A percentile compares a stretch with the other conserved stretches of the same genome.
phyloP scores from a whole-genome alignment of 768 basidiomycete species.

The Amanita pallidorosea region DNA sequence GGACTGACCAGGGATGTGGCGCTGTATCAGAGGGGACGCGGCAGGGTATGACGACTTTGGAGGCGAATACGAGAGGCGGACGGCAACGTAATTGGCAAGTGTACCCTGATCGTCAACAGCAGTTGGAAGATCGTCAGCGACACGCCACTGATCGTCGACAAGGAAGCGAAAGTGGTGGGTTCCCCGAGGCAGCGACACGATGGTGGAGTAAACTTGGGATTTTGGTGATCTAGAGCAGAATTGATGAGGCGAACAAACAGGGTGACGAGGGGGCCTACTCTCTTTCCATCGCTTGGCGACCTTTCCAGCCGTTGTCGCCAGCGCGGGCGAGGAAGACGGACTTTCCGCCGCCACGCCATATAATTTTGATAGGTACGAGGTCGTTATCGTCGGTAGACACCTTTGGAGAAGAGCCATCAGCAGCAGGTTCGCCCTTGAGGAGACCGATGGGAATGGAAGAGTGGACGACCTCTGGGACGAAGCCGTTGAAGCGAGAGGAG shows the following conservation, averaged over 20 bases:
- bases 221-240: constrained; percentile 16
- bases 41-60: constrained; percentile 14
- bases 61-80: constrained; percentile 26
- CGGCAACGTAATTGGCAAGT: constrained; percentile 88
- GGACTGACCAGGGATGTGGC: constrained; percentile 23
- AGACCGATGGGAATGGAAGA: constrained; percentile 54
- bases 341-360: constrained; percentile 57
- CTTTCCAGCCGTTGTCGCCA: constrained; percentile 70
- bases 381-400: constrained; percentile 13
- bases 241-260: constrained; percentile 9
- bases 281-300: constrained; percentile 50
- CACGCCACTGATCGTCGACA: constrained; percentile 82
- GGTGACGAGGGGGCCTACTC: constrained; percentile 34
- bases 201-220: constrained; percentile 22
- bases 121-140: constrained; percentile 64
- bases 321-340: constrained; percentile 60
- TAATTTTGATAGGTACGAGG: constrained; percentile 38
- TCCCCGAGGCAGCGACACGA: constrained; percentile 63
- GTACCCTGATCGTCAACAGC: constrained; percentile 93
- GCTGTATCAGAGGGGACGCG: constrained; percentile 7
- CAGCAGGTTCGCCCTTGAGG: constrained; percentile 14
- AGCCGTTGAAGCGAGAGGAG: constrained; percentile 19
- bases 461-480: constrained; percentile 46
- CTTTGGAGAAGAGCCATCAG: constrained; percentile 4
- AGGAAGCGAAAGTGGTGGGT: constrained; percentile 94